Evolutionary conservation across 225 moss, liverwort and hornwort species (phyloP).

Genomic region (Pleurozium schreberi): DNA sequence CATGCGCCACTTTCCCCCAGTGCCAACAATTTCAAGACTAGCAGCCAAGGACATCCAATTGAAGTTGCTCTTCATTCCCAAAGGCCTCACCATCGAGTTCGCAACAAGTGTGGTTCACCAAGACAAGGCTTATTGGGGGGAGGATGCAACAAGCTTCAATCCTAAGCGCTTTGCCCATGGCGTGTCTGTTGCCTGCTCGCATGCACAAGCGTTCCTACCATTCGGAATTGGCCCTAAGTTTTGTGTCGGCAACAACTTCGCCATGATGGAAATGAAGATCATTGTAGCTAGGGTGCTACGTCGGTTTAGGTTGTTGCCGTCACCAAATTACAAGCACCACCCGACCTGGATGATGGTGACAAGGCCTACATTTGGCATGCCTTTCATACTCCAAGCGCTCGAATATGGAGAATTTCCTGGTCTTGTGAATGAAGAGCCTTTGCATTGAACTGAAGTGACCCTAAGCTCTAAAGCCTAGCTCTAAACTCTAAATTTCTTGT

Average conservation of each 20-base stretch:
- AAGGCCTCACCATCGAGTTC: conserved; percentile 10
- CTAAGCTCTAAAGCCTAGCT: too few relatives aligned
- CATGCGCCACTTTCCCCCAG: conserved; percentile 1
- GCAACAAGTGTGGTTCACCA: conserved; percentile 12
- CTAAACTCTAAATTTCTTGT: too few relatives aligned
- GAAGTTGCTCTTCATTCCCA: conserved; percentile 12
- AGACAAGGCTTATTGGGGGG: conserved; percentile 28
- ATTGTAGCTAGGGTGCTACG: not conserved
- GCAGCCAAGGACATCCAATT: conserved; percentile 14
- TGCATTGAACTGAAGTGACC: too few relatives aligned
- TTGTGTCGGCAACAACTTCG: conserved; percentile 29
- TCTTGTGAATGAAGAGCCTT: too few relatives aligned
- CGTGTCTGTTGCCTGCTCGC: not conserved
- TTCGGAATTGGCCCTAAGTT: conserved; percentile 33
- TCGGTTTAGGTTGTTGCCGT: not conserved
- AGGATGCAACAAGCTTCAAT: conserved; percentile 18
- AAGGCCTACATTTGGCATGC: not conserved
- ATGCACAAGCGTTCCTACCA: conserved; percentile 21
- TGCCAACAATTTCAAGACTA: not conserved
- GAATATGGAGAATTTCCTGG: not conserved
- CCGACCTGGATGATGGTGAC: not conserved
- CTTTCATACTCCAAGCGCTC: not conserved
- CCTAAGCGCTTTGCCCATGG: conserved; percentile 31
- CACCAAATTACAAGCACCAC: not conserved
- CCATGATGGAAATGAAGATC: conserved; percentile 34